Percentiles rank a stretch among this genome's conserved stretches.
Conservation (phyloP, 176 grass and related monocot species). For the Panicum miliaceum region DNA sequence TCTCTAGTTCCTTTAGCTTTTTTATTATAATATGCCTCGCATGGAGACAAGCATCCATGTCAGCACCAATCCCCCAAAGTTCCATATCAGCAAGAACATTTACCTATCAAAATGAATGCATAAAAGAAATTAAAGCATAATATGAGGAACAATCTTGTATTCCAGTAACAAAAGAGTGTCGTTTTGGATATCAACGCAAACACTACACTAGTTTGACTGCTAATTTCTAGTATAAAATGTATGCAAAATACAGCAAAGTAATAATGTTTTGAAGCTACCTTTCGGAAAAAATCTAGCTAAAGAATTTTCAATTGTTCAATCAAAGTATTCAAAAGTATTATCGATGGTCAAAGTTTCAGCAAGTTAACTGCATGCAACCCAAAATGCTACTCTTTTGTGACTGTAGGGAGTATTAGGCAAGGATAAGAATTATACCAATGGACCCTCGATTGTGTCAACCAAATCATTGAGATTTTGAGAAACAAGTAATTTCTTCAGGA, state of each 20-base stretch:
- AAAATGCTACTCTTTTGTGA: background rate
- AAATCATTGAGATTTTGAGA: conserved; percentile 72
- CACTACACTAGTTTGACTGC: background rate
- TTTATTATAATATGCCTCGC: conserved; percentile 80
- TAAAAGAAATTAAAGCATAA: conserved; percentile 10
- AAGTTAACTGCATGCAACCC: background rate
- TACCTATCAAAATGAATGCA: conserved; percentile 53
- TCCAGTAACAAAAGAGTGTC: background rate
- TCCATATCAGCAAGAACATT: conserved; percentile 97
- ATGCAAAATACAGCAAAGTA: background rate
- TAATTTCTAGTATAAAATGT: background rate
- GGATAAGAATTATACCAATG: conserved; percentile 65
- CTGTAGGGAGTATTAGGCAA: background rate
- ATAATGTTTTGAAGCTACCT: background rate
- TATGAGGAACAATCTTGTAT: conserved; percentile 16
- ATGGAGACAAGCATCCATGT: conserved; percentile 88
- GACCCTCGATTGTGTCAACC: conserved; percentile 69
- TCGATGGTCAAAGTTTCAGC: background rate
- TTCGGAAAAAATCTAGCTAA: background rate
- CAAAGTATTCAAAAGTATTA: background rate
- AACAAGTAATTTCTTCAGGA: conserved; percentile 72
- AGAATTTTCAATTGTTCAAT: background rate
- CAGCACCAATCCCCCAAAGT: conserved; percentile 85
- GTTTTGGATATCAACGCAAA: background rate
- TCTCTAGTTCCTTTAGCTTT: conserved; percentile 90